Base-by-base conservation (phyloP, 257 asterid genomes). In the Lithospermum erythrorhizon region DNA sequence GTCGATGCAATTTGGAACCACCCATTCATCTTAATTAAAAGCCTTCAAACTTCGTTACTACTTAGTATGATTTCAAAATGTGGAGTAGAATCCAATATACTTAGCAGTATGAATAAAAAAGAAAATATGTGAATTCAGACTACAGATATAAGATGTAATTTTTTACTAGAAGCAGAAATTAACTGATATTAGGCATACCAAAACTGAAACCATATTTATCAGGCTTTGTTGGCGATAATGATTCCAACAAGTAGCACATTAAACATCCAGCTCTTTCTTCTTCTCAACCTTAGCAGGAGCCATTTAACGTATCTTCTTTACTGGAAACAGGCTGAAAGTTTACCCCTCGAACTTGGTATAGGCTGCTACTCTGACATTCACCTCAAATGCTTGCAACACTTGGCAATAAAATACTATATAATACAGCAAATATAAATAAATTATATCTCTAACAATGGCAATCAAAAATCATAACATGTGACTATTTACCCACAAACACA, bases 221-320 rank as follows among this genome's bases (percentile, higher is more conserved):
- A 82, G 61, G 98, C 96, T 81, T 93, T 93, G 66, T 93, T 93
- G 75, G 88, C 96, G 67, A 93, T 82, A 57, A 93, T 93, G 58
- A 93, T 82, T 68, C 99, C 99, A 64, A 89, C 98, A 19, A 61
- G 97, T 86, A 63, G 88, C 58, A 93, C 95, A 72, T 93, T 93
- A 84, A 93, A 86, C 87, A 75, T 69, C 99, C 97, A 71, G 99
- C 99, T n/a, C n/a, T n/a, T n/a, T n/a, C 79, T 89, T 93, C 80
- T 93, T 84, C 63, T 93, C 91, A 61, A 95, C 97, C 83, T 83
- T 86, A 84, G 90, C 30, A 53, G 96, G 84, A 45, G 95, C 95
- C 98, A 91, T 91, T 68, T 59, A 70, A 57, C 65, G 65, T 70
- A 60, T 37, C 62, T 67, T 63, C 63, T 64, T 58, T 51, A 29